Evolutionary conservation across 805 yeast species (phyloP).

Genomic region (Saccharomyces mikatae): DNA sequence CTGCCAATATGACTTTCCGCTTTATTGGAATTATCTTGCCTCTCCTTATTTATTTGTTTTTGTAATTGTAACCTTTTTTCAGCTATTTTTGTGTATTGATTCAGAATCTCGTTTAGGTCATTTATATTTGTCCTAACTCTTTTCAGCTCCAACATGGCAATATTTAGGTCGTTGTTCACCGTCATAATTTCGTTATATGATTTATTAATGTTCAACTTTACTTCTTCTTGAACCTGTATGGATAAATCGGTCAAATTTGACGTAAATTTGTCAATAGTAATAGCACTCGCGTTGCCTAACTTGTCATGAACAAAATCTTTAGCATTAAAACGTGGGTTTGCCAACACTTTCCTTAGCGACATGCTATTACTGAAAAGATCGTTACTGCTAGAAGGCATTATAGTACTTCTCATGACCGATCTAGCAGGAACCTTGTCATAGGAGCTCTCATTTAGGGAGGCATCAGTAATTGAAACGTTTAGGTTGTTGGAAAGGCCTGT

Average conservation of each 20-base stretch:
- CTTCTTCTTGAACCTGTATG: constrained; percentile 44
- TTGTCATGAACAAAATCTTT: constrained; percentile 40
- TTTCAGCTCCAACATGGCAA: constrained; percentile 59
- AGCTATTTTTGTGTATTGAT: constrained; percentile 55
- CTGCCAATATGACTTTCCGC: not conserved
- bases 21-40: not conserved
- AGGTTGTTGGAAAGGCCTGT: not conserved
- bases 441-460: not conserved
- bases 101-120: constrained; percentile 52
- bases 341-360: constrained; percentile 28
- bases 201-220: constrained; percentile 50
- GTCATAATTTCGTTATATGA: constrained; percentile 55
- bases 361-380: not conserved
- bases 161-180: constrained; percentile 50
- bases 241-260: constrained; percentile 44
- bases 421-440: not conserved
- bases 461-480: not conserved
- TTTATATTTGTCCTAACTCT: constrained; percentile 51
- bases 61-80: constrained; percentile 46
- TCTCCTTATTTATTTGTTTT: constrained; percentile 14
- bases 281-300: constrained; percentile 58
- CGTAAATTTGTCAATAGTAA: constrained; percentile 64
- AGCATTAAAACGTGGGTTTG: constrained; percentile 41
- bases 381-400: not conserved
- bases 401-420: not conserved